Base-by-base conservation (phyloP, 345 rosid genomes). In the Boechera divaricarpa region DNA sequence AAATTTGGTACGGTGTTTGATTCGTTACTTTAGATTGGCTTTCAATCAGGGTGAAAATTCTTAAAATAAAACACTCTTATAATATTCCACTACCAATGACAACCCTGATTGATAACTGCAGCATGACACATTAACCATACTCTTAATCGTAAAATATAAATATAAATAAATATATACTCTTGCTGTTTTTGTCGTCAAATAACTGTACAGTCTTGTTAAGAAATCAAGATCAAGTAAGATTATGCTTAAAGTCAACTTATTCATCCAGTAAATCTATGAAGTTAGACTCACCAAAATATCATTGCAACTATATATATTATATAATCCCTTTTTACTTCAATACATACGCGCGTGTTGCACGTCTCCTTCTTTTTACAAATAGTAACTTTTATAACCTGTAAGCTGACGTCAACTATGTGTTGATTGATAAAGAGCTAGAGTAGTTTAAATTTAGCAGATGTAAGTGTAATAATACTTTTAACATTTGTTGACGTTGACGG, bases 171-270 rank as follows among this genome's bases (percentile, higher is more conserved):
- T 31, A 16, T 56, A 16, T 31, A 8, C 16, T 11, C 18, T 55
- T 29, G 60, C 15, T 29, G 16, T 15, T 32, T 21, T 56, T 45
- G 56, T 70, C 55, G 32, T 31, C 42, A 61, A 47, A 13, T 51
- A 36, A 63, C 52, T n/a, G 52, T 16, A 62, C 7, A 62, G 54
- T 64, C 39, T 74, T 65, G 72, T 74, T 74, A 15, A 44, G 62
- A 55, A 56, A 56, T 56, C 49, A 12, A 66, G 72, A 65, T 74
- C 72, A 57, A 66, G 78, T 55, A 55, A 66, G 29, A 54, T 66
- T 74, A 65, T 65, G 58, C 78, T 74, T 74, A 65, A 74, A 65
- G 78, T 65, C 72, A 74, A 33, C 64, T 74, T 65, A 74, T 55
- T 24, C 72, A 74, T 45, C 78, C 58, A 65, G 72, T 65, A 64